Base-by-base conservation (phyloP, 345 rosid species). In the Psidium friedrichsthalianum region DNA sequence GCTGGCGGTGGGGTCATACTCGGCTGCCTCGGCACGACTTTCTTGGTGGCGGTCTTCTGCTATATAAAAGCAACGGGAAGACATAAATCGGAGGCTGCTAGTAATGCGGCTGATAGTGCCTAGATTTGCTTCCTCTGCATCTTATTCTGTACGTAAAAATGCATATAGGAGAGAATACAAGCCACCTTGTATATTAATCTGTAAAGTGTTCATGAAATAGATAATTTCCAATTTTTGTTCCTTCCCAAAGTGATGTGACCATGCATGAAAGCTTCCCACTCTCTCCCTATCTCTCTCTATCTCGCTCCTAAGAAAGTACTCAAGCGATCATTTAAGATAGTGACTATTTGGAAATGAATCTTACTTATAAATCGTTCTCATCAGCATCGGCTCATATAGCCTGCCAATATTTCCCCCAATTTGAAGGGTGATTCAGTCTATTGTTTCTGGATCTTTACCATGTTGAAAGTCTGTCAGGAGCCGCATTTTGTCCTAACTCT, bases 1-100 rank as follows among this genome's bases (percentile, higher is more conserved):
- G 99, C 94, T 15, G 99, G 96, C 0, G 98, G 98, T 5, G 98
- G 98, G 25, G 94, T 95, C 49, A 93, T 96, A 29, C 92, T 95
- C 1, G 98, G 96, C 1, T 93, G 95, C 18, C 95, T 96, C 40
- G 99, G 94, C 16, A 90, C 94, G 18, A 88, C 92, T 6, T 96
- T 96, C 86, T 82, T 94, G 86, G 96, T 92, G 84, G 93, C 90
- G 7, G 89, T 95, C 86, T 90, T 96, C 88, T 94, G 95, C 83
- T 95, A 93, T 86, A 89, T 94, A 76, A 92, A 92, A 88, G 99
- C 95, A 16, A 95, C 98, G 1, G 80, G 94, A 82, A 93, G 93
- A 86, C 93, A 87, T 58, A 89, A 90, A 76, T 54, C 91, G 1
- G 88, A 85, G 29, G 57, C 51, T 82, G 78, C 78, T 69, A 16